Conservation (phyloP, 495 filamentous ascomycete species). For the Bombardia bombarda region DNA sequence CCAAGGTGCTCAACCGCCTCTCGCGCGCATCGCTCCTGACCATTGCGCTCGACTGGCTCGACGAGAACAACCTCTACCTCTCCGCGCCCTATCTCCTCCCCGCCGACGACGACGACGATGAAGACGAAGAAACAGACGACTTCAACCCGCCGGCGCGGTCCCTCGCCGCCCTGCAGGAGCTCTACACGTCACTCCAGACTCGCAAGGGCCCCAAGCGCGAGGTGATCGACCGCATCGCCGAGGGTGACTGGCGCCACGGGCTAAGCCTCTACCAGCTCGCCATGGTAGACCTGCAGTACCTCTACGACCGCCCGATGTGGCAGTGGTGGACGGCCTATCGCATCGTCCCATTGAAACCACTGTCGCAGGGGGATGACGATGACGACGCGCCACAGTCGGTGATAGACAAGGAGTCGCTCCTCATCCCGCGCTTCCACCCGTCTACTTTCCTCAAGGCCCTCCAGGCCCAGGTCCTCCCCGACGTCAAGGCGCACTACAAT, state of each 20-base stretch:
- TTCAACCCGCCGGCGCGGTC: constrained; percentile 56
- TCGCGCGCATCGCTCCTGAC: constrained; percentile 62
- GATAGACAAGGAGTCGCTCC: constrained; percentile 34
- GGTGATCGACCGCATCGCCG: constrained; percentile 64
- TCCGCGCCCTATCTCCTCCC: constrained; percentile 45
- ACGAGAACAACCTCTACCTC: constrained; percentile 49
- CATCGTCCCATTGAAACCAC: constrained; percentile 35
- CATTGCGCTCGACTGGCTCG: constrained; percentile 66
- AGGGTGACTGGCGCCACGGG: constrained; percentile 77
- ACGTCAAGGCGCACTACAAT: constrained; percentile 75
- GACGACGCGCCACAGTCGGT: constrained; percentile 10
- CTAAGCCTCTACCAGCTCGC: constrained; percentile 70
- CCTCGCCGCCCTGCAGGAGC: constrained; percentile 52
- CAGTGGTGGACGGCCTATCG: constrained; percentile 71
- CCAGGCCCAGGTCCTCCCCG: constrained; percentile 60
- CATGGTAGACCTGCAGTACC: constrained; percentile 68
- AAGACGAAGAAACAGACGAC: constrained; percentile 36
- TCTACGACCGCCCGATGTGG: constrained; percentile 66
- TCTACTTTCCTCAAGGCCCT: constrained; percentile 65
- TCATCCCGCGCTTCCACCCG: constrained; percentile 66
- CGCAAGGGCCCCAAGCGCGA: constrained; percentile 66
- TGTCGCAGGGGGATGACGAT: constrained; percentile 23
- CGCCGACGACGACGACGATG: constrained; percentile 28
- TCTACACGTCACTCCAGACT: constrained; percentile 45
- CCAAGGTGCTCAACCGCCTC: constrained; percentile 58